Evolutionary conservation across 1,139 yeast species (phyloP).

Genomic region (Scheffersomyces insectosa): DNA sequence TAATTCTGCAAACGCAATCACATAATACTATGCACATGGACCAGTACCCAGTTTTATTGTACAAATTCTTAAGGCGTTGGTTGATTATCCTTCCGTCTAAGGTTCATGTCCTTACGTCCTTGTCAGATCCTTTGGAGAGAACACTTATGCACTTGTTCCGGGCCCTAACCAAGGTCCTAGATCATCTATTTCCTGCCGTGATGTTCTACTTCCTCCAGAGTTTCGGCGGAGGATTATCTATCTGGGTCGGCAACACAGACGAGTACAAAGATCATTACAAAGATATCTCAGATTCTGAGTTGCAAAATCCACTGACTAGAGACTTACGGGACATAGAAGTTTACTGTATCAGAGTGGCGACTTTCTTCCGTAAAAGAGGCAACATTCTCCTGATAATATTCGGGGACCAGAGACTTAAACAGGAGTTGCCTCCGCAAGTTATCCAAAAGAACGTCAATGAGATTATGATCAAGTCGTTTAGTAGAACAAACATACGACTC

Average conservation of each 20-base stretch:
- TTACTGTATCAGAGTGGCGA: conserved; percentile 20
- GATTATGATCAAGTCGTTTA: conserved; percentile 21
- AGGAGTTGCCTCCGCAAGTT: conserved; percentile 5
- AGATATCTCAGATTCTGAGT: conserved; percentile 1
- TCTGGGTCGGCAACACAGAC: conserved; percentile 12
- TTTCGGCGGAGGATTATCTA: conserved; percentile 23
- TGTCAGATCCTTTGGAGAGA: conserved; percentile 18
- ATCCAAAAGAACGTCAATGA: conserved; percentile 19
- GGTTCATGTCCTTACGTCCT: conserved; percentile 13
- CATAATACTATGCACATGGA: conserved; percentile 6
- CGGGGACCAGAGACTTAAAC: conserved; percentile 17
- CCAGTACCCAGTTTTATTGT: conserved; percentile 13
- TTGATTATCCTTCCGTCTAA: conserved; percentile 25
- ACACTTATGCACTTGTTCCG: conserved; percentile 19
- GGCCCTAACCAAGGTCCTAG: conserved; percentile 20
- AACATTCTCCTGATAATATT: conserved; percentile 19
- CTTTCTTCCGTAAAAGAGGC: conserved; percentile 25
- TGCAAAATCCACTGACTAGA: background rate
- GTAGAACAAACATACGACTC: conserved; percentile 12
- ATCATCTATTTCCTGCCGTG: conserved; percentile 26
- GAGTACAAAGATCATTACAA: conserved; percentile 1
- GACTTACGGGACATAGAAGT: conserved; percentile 10
- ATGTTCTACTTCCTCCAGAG: conserved; percentile 24
- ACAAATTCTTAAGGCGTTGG: conserved; percentile 26
- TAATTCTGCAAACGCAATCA: conserved; percentile 7